Conservation (phyloP, 2,329 filamentous ascomycete genomes). For the Cercospora sojina region DNA sequence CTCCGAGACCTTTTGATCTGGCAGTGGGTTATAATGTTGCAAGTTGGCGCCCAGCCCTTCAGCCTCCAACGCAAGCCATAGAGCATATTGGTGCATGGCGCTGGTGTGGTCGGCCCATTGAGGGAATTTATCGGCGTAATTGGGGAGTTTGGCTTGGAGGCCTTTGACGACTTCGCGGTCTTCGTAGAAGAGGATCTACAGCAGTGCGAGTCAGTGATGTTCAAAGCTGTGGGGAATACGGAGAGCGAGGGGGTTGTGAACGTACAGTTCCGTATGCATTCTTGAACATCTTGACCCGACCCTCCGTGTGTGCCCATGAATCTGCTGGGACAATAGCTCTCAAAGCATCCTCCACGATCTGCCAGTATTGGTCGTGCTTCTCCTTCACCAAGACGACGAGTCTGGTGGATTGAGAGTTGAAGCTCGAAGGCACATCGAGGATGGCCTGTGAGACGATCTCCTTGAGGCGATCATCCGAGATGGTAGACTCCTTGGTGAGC, state of each 20-base stretch:
- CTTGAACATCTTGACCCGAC: slow-evolving; percentile 61
- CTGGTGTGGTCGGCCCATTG: slow-evolving; percentile 72
- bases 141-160: slow-evolving; percentile 66
- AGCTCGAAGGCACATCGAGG: slow-evolving; percentile 71
- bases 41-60: slow-evolving; percentile 86
- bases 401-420: slow-evolving; percentile 86
- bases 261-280: slow-evolving; percentile 72
- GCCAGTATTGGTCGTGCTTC: slow-evolving; percentile 88
- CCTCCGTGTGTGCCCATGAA: slow-evolving; percentile 55
- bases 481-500: slow-evolving; percentile 61
- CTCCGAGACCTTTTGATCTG: slow-evolving; percentile 68
- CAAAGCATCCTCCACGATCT: slow-evolving; percentile 64
- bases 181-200: slow-evolving; percentile 80
- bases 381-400: slow-evolving; percentile 74
- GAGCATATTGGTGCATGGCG: slow-evolving; percentile 77
- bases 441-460: slow-evolving; percentile 62
- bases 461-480: slow-evolving; percentile 67
- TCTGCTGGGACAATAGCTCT: slow-evolving; percentile 68
- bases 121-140: slow-evolving; percentile 78
- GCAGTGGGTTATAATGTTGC: slow-evolving; percentile 89
- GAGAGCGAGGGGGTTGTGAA: slow-evolving; percentile 24
- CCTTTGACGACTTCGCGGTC: slow-evolving; percentile 66
- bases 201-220: neutral
- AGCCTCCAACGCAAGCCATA: slow-evolving; percentile 79
- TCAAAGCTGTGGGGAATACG: neutral